Conservation (phyloP, 2,329 filamentous ascomycete genomes). For the Gaeumannomyces tritici region DNA sequence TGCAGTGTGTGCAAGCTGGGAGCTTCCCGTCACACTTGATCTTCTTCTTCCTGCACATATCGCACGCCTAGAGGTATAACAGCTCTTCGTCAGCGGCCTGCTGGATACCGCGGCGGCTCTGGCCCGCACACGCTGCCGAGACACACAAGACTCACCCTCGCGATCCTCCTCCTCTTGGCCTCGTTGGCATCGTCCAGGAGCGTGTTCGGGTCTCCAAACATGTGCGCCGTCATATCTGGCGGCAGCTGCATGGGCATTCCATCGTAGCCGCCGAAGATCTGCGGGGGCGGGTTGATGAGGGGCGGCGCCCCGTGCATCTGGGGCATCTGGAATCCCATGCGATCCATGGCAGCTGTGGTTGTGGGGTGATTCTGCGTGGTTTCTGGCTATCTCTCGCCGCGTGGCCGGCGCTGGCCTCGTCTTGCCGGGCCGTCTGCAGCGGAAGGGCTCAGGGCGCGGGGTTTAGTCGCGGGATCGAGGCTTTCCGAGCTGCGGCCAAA, state of each 20-base stretch:
- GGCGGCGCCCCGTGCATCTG: constrained; percentile 40
- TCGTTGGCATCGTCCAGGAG: constrained; percentile 63
- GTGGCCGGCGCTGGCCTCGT: neutral
- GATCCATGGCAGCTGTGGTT: constrained; percentile 30
- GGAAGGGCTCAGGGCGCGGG: neutral
- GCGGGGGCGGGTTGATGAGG: constrained; percentile 58
- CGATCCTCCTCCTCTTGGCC: constrained; percentile 80
- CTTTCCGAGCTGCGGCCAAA: neutral
- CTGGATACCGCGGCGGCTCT: neutral
- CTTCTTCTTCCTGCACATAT: constrained; percentile 95
- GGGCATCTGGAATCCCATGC: constrained; percentile 49
- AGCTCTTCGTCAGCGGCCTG: neutral
- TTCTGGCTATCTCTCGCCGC: neutral
- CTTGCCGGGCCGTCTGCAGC: neutral
- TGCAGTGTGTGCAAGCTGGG: constrained; percentile 89
- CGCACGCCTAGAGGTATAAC: constrained; percentile 59
- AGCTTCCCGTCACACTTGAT: constrained; percentile 98
- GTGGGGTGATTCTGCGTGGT: neutral
- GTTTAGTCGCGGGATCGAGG: neutral
- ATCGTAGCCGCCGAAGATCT: constrained; percentile 57
- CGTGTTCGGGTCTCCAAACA: constrained; percentile 47
- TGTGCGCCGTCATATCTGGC: constrained; percentile 44
- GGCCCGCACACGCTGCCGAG: neutral
- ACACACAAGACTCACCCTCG: constrained; percentile 51
- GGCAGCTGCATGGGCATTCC: constrained; percentile 47